Conservation (phyloP, 495 filamentous ascomycete species). For the Tuber microsphaerosporum region DNA sequence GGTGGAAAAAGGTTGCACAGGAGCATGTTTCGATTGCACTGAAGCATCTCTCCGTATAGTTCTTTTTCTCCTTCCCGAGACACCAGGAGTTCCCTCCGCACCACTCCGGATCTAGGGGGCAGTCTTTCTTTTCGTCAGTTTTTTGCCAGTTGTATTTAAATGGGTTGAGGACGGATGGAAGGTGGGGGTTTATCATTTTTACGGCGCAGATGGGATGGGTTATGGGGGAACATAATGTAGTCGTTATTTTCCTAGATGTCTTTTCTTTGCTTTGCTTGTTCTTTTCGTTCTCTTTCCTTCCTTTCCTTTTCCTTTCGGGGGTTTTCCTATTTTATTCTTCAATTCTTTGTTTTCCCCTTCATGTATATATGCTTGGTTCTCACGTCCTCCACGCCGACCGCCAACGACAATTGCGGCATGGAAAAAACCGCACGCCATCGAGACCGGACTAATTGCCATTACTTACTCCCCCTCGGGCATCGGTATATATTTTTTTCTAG, state of each 20-base stretch:
- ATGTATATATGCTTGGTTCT: background rate
- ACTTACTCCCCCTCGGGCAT: background rate
- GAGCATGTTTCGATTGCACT: conserved; percentile 30
- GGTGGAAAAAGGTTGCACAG: conserved; percentile 24
- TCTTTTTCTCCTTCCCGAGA: background rate
- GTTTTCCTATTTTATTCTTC: background rate
- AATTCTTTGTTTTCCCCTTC: background rate
- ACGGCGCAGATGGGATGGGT: conserved; percentile 3
- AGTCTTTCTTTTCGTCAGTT: background rate
- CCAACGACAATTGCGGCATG: background rate
- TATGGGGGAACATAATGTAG: background rate
- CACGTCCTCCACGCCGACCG: background rate
- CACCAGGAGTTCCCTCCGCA: background rate
- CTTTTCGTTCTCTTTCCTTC: background rate
- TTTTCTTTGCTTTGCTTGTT: background rate
- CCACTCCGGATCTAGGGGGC: background rate
- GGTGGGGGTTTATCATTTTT: background rate
- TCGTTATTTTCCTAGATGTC: background rate
- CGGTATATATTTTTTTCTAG: conserved; percentile 4
- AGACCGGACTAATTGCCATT: background rate
- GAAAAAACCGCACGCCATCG: background rate
- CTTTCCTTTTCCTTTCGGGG: background rate
- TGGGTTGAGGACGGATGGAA: background rate
- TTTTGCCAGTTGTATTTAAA: background rate
- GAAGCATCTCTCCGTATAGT: conserved; percentile 10